Base-by-base conservation (phyloP, 768 basidiomycete genomes). In the Bullera alba region DNA sequence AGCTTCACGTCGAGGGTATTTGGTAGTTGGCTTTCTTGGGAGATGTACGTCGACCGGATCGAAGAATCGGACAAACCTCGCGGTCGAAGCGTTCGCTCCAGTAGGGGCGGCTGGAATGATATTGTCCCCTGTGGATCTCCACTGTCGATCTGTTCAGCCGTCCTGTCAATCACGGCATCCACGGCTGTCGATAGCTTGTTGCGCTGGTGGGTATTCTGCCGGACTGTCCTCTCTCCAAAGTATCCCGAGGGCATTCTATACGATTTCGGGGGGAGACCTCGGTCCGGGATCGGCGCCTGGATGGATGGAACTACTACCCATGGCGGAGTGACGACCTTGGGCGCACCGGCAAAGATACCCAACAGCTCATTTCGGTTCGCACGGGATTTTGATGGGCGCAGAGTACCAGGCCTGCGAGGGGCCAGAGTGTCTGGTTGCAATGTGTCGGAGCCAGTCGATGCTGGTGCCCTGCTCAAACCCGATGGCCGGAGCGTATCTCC, bases 31-130 rank as follows among this genome's bases (percentile, higher is more conserved):
- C 7, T 21, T 21, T 21, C 64, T 25, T 75, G 71, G 27, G 74
- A 77, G 53, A 82, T 75, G 73, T 86, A 93, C 0, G 87, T 87
- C 3, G 87, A 85, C 54, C 83, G 86, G 53, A 96, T 90, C 1
- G 88, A 92, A 0, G 90, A 92, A 69, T 96, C 93, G 1, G 87
- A 89, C 43, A 95, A 72, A 2, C 90, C 89, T 47, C 92, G 80
- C 25, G 84, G 79, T 32, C 81, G 80, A 5, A 83, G 81, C 19
- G 82, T 81, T 10, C 68, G 52, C 42, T 84, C 78, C 22, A 83
- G 72, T 15, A 87, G 70, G n/a, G 83, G 69, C 2, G 74, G 68
- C 8, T 66, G 61, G 46, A 38, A 61, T 36, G 32, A 48, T 34
- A 50, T 30, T 21, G 41, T 48, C 15, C 16, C 45, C 37, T 19